phyloP scores from a whole-genome alignment of 148 eudicot genomes.

The Rhododendron vialii region DNA sequence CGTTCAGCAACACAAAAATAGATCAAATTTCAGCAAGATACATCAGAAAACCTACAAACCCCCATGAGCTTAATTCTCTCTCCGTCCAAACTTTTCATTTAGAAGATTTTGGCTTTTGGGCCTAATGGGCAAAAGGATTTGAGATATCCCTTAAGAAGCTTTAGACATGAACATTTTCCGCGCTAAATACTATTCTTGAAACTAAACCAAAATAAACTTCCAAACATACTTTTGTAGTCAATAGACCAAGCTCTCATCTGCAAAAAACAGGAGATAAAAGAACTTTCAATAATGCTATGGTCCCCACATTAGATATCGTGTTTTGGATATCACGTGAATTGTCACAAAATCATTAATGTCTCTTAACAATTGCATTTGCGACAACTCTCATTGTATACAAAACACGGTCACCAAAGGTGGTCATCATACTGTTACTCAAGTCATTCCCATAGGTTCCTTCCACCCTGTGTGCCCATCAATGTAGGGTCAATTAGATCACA shows the following conservation, averaged over 20 bases:
- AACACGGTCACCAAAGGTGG: not conserved
- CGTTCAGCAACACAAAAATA: not conserved
- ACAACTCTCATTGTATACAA: not conserved
- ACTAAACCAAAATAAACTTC: not conserved
- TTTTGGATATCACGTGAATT: not conserved
- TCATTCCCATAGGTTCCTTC: not conserved
- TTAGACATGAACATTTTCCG: not conserved
- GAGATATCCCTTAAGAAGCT: not conserved
- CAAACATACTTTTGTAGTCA: not conserved
- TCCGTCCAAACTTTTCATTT: not conserved
- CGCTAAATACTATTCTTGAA: not conserved
- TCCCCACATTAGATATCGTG: not conserved
- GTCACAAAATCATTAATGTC: not conserved
- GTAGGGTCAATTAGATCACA: not conserved
- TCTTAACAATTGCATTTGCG: not conserved
- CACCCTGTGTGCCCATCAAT: not conserved
- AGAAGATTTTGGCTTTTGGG: not conserved
- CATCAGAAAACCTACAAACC: not conserved
- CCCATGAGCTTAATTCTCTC: not conserved
- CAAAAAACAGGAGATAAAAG: not conserved
- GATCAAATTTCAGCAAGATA: not conserved
- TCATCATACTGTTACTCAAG: not conserved
- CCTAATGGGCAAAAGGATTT: not conserved
- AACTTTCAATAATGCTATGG: not conserved
- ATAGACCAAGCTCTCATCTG: not conserved